Percentiles rank a stretch among this genome's conserved stretches.
Evolutionary conservation across 75 land plant species (phyloP).

Genomic region (Pinus albicaulis): DNA sequence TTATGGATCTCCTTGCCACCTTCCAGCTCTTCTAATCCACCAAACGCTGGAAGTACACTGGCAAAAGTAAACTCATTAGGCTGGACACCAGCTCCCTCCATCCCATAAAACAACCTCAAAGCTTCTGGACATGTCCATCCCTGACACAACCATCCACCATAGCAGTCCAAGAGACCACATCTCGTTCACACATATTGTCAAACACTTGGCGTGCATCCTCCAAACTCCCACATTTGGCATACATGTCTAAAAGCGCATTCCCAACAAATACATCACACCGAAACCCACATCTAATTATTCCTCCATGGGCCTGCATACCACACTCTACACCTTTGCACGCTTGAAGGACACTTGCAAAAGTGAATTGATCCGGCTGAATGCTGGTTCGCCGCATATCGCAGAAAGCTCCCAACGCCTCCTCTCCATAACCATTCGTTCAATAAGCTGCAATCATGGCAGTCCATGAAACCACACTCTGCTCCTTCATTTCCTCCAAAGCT

Average conservation of each 20-base stretch:
- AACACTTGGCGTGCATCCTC: conserved; percentile 12
- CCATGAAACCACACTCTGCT: conserved; percentile 22
- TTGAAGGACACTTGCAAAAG: not conserved
- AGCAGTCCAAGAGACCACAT: conserved; percentile 23
- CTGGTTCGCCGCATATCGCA: not conserved
- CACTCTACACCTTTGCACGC: not conserved
- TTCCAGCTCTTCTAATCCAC: conserved; percentile 21
- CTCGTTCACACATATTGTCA: conserved; percentile 14
- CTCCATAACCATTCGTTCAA: not conserved
- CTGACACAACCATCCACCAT: conserved; percentile 17
- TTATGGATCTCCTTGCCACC: conserved; percentile 48
- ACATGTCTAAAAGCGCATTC: conserved; percentile 20
- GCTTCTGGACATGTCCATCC: conserved; percentile 12
- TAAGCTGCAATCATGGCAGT: conserved; percentile 13
- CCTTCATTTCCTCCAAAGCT: conserved; percentile 8
- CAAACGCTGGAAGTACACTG: conserved; percentile 13
- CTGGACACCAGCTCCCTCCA: conserved; percentile 7
- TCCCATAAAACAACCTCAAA: not conserved
- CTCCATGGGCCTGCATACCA: not conserved
- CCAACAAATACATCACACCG: conserved; percentile 1
- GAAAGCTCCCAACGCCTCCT: not conserved
- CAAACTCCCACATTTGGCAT: conserved; percentile 11
- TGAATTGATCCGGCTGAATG: not conserved
- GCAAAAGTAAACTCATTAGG: conserved; percentile 17
- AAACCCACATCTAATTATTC: not conserved